Conservation (phyloP, 2,329 filamentous ascomycete genomes). For the Fusarium lateritium region DNA sequence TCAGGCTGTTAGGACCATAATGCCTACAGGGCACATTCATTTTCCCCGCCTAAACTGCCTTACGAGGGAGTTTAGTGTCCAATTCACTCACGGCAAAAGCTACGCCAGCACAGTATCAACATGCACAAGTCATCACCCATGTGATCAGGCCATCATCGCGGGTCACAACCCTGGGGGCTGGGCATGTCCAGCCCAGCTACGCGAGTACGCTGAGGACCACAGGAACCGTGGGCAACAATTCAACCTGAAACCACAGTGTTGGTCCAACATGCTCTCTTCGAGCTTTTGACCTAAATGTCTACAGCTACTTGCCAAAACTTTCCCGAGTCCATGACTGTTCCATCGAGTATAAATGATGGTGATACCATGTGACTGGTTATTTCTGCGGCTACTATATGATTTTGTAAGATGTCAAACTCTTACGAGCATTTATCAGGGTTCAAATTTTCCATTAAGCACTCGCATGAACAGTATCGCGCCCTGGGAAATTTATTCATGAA, state of each 20-base stretch:
- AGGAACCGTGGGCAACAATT: background rate
- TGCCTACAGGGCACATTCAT: background rate
- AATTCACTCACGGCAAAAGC: background rate
- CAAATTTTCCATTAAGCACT: no score
- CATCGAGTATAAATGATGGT: no score
- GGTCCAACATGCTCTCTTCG: background rate
- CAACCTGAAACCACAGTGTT: background rate
- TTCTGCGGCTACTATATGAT: no score
- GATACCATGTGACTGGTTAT: no score
- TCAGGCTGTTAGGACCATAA: background rate
- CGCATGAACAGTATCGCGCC: no score
- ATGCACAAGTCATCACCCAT: conserved; percentile 7
- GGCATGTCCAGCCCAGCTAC: background rate
- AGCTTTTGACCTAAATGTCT: background rate
- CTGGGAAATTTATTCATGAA: no score
- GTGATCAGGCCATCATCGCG: conserved; percentile 11
- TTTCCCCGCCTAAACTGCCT: conserved; percentile 1
- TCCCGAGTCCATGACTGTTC: background rate
- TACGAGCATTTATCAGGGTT: no score
- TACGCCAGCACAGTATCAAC: background rate
- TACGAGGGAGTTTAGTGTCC: background rate
- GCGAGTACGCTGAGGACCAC: background rate
- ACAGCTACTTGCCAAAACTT: background rate
- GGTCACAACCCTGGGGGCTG: background rate
- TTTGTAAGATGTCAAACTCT: no score